These are phyloP conservation scores for Cladosporium sp. DNA, from an alignment of 2,329 filamentous ascomycete genomes.

Conservation along the genomic window DNA sequence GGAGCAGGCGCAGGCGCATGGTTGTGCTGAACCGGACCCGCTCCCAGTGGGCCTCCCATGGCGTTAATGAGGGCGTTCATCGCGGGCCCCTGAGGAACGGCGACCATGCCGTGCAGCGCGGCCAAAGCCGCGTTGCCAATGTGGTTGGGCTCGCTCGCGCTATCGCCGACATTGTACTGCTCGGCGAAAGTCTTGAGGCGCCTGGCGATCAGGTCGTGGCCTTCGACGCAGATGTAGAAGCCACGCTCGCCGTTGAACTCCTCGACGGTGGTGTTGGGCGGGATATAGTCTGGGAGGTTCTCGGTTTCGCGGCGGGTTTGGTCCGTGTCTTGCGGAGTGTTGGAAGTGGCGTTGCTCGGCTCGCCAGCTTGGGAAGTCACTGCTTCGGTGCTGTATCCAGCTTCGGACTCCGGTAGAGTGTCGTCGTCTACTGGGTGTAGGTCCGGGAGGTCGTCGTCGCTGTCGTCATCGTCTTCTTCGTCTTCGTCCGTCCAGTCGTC, in stretches of 20 bases:
- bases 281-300: neutral
- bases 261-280: neutral
- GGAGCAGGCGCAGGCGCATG: neutral
- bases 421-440: constrained; percentile 9
- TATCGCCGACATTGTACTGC: constrained; percentile 21
- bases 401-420: neutral
- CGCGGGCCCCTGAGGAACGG: neutral
- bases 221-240: constrained; percentile 20
- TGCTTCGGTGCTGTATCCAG: neutral
- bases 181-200: constrained; percentile 19
- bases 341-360: neutral
- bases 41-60: neutral
- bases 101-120: neutral
- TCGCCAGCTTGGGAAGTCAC: neutral
- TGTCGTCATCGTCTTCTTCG: constrained; percentile 1
- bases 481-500: neutral
- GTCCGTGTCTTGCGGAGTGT: neutral
- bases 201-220: constrained; percentile 13
- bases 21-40: neutral
- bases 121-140: neutral
- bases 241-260: constrained; percentile 14
- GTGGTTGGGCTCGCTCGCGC: neutral
- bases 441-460: constrained; percentile 13
- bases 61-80: constrained; percentile 9
- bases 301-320: neutral